These are phyloP conservation scores for Cyberlindnera mississippiensis DNA, from an alignment of 805 yeast species.

Conservation along the genomic window DNA sequence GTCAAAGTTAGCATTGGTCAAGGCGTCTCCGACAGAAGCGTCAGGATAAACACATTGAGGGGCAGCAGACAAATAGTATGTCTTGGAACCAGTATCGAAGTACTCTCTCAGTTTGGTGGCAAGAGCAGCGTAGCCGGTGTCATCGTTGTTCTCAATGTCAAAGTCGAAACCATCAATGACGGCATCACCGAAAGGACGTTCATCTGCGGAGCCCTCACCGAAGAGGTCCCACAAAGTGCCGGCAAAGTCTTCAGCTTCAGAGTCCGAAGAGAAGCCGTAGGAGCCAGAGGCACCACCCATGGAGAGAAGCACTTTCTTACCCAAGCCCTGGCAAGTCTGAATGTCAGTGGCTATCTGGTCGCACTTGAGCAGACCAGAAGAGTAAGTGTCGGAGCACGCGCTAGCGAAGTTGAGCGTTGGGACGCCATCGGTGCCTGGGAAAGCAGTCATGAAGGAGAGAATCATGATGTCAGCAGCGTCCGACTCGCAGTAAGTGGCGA, in stretches of 20 bases:
- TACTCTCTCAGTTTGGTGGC: conserved; percentile 50
- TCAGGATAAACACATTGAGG: conserved; percentile 93
- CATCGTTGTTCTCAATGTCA: conserved; percentile 70
- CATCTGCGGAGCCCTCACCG: conserved; percentile 53
- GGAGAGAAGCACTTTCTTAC: conserved; percentile 75
- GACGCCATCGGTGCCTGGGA: conserved; percentile 29
- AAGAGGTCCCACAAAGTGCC: conserved; percentile 58
- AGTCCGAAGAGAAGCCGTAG: conserved; percentile 82
- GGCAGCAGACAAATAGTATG: conserved; percentile 78
- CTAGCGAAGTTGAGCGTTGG: conserved; percentile 54
- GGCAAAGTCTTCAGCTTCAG: conserved; percentile 67
- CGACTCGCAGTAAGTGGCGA: conserved; percentile 58
- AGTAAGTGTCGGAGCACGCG: conserved; percentile 38
- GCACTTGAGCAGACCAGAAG: conserved; percentile 43
- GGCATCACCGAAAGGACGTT: conserved; percentile 66
- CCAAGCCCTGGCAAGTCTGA: conserved; percentile 70
- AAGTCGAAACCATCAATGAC: conserved; percentile 90
- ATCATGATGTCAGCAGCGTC: conserved; percentile 68
- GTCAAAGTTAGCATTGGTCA: conserved; percentile 62
- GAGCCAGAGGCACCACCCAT: conserved; percentile 72
- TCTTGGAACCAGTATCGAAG: conserved; percentile 51
- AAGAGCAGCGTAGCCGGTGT: conserved; percentile 63
- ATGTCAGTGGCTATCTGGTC: conserved; percentile 66
- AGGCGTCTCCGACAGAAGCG: conserved; percentile 54
- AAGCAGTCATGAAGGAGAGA: conserved; percentile 63